Base-by-base conservation (phyloP, 768 basidiomycete species). In the Tricholoma flavovirens region DNA sequence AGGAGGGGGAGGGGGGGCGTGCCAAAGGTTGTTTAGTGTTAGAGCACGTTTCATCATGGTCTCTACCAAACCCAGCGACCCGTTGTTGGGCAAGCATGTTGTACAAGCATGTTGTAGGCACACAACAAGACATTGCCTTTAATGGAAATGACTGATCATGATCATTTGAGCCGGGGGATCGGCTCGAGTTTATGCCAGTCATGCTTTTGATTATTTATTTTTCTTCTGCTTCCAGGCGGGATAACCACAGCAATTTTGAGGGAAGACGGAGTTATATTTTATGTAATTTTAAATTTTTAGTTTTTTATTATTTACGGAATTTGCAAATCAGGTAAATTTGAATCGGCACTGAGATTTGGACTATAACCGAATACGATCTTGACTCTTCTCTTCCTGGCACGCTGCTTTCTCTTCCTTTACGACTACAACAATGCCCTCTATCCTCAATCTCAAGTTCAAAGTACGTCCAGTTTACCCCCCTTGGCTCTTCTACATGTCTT, bases 401-500 rank as follows among this genome's bases (percentile, higher is more conserved):
- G 50, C 26, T 38, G n/a, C 55, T 43, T 52, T 53, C 52, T 49
- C 55, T 56, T 55, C 51, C 52, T 49, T 59, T 22, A 50, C 55
- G 53, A 51, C 51, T 21, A 43, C 57, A 61, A 65, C 65, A 71
- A 88, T 88, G 87, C 87, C 87, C 75, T 82, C 83, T 75, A 88
- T 88, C 73, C 82, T 87, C 75, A 88, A 88, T 71, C 84, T 88
- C 81, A 88, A 88, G 83, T 88, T 87, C 83, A 88, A 88, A 77
- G 87, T 81, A 63, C 50, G 73, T 69, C 67, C 53, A 58, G 53
- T 26, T 57, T 56, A 45, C 43, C 53, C 36, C 48, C 42, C 49
- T 14, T 48, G n/a, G n/a, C n/a, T n/a, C n/a, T n/a, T n/a, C 17
- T 5, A 3, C 12, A 9, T 48, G 2, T 58, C 49, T 48, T 56